Evolutionary conservation across 1,139 yeast species (phyloP), one percentile per base, ranked within the genome.

Genomic region (Pichia sp.): DNA sequence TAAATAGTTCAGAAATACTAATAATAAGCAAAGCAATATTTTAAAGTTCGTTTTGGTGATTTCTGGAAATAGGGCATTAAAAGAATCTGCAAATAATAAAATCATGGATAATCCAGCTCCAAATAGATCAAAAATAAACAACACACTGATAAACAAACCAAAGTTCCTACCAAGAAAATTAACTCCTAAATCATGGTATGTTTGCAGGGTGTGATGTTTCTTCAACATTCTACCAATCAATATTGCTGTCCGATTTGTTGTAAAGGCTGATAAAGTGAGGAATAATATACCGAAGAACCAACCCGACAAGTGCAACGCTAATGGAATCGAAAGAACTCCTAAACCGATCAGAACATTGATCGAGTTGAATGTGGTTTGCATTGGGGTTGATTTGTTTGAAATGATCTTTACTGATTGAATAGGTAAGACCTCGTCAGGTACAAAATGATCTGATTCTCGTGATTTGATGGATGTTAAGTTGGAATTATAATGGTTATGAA

Each of bases 301-400:
- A 1, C 97, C 97, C 0, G 95, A 74, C 44, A 84, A 72, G 51
- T 72, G 76, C 51, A 90, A 67, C 0, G 92, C 97, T 54, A 83
- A 71, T 0, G 97, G 95, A 41, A 90, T 68, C 1, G 96, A 82
- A 35, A 90, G 70, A 57, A 90, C 72, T 3, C 95, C 97, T 40
- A 90, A 78, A 0, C 97, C 97, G 56, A 88, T 79, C 38, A 88
- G 67, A 0, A 88, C 85, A 60, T 90, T 90, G 46, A 88, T 81
- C 3, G 95, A 79, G 60, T 90, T 90, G 68, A 90, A 87, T 27
- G 85, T 68, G 0, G 97, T 90, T 61, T 90, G 97, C 1, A 90
- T 83, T 0, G 80, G 82, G 0, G 97, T 88, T 3, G 95, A 85
- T 61, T 83, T 94, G 38, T 94, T 90, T 6, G 85, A 84, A 39